A percentile compares a stretch with the other conserved stretches of the same genome.
phyloP scores from a whole-genome alignment of 2,329 filamentous ascomycete species.

The Exophiala sp. region DNA sequence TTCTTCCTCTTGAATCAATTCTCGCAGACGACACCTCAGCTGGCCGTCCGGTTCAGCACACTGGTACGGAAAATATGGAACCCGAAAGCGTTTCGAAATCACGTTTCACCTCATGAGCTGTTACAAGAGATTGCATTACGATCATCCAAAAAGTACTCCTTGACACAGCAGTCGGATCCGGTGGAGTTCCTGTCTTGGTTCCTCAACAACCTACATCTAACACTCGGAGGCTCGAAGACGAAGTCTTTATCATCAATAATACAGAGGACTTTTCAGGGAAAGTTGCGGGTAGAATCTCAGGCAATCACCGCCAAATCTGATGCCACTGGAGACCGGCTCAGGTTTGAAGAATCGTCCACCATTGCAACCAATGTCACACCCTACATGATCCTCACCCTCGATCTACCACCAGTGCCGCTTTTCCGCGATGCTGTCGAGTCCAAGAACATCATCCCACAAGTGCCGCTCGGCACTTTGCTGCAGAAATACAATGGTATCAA shows the following conservation, averaged over 20 bases:
- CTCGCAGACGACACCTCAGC: conserved; percentile 64
- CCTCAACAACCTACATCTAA: conserved; percentile 89
- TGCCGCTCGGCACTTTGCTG: conserved; percentile 74
- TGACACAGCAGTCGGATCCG: conserved; percentile 88
- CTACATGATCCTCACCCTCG: conserved; percentile 88
- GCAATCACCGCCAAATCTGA: conserved; percentile 89
- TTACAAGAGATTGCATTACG: conserved; percentile 89
- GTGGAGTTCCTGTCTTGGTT: conserved; percentile 98
- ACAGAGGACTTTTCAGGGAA: conserved; percentile 90
- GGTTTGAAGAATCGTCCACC: conserved; percentile 84
- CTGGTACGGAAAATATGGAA: conserved; percentile 98
- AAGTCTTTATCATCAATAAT: conserved; percentile 82
- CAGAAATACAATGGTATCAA: conserved; percentile 88
- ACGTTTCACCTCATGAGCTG: conserved; percentile 95
- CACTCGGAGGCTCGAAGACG: conserved; percentile 82
- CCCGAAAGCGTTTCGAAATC: conserved; percentile 87
- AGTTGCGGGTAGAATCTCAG: conserved; percentile 87
- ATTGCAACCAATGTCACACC: conserved; percentile 74
- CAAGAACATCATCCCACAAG: conserved; percentile 84
- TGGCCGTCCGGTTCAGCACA: conserved; percentile 83
- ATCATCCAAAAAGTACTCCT: conserved; percentile 87
- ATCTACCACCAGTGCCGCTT: conserved; percentile 84
- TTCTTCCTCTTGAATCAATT: conserved; percentile 88
- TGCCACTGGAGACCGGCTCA: conserved; percentile 71
- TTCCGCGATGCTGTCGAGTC: conserved; percentile 88